phyloP scores from a whole-genome alignment of 495 filamentous ascomycete genomes.

The Lasiosphaeria ovina region DNA sequence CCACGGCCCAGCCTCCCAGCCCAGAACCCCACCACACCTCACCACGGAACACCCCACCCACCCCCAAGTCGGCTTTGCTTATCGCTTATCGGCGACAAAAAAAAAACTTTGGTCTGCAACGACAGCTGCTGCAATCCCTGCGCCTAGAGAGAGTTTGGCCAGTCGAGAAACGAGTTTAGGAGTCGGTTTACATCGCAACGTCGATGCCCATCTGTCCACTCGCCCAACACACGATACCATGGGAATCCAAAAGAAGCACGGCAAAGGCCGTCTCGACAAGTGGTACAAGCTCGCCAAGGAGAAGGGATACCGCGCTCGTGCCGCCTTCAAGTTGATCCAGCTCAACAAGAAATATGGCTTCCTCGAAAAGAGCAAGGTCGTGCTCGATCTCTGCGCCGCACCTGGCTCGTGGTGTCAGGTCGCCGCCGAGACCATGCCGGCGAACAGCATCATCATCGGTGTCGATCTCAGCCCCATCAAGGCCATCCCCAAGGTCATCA shows the following conservation, averaged over 20 bases:
- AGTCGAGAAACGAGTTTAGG: slow-evolving; percentile 1
- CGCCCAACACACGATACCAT: slow-evolving; percentile 46
- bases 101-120: slow-evolving; percentile 19
- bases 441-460: slow-evolving; percentile 84
- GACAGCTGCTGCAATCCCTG: slow-evolving; percentile 11
- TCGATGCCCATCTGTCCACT: not conserved
- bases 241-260: slow-evolving; percentile 99
- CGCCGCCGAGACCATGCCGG: slow-evolving; percentile 90
- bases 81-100: slow-evolving; percentile 30
- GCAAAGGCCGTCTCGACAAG: slow-evolving; percentile 98
- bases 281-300: slow-evolving; percentile 90
- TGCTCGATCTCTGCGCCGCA: slow-evolving; percentile 95
- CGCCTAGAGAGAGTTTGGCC: not conserved
- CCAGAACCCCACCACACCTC: slow-evolving; percentile 10
- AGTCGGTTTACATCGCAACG: slow-evolving; percentile 4
- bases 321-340: slow-evolving; percentile 98
- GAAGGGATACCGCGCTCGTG: slow-evolving; percentile 94
- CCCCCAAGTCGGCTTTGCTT: slow-evolving; percentile 12
- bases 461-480: slow-evolving; percentile 97
- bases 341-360: slow-evolving; percentile 99
- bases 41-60: too few species aligned
- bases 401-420: slow-evolving; percentile 99
- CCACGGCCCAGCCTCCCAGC: slow-evolving; percentile 17
- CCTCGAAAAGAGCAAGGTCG: slow-evolving; percentile 90
- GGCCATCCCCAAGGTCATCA: slow-evolving; percentile 85